Evolutionary conservation across 257 asterid species (phyloP).

Genomic region (Primulina eburnea): DNA sequence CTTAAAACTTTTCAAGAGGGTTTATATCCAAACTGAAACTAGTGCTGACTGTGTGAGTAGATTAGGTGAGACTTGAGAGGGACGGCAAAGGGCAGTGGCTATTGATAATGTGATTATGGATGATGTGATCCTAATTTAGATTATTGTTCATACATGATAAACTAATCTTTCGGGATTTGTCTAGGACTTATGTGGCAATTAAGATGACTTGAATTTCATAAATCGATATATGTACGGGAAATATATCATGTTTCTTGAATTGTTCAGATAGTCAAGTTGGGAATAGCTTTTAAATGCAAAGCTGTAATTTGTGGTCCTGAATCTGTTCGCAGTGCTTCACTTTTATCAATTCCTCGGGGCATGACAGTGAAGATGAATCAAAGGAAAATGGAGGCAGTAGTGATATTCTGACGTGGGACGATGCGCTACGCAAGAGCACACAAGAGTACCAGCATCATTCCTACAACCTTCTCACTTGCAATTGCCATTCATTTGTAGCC

Average conservation of each 20-base stretch:
- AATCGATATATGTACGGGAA: not conserved
- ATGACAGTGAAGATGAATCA: slow-evolving; percentile 34
- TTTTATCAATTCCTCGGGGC: slow-evolving; percentile 35
- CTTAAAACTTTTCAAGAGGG: too few species aligned
- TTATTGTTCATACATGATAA: not conserved
- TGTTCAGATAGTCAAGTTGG: not conserved
- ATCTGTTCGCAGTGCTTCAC: slow-evolving; percentile 49
- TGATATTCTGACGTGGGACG: slow-evolving; percentile 63
- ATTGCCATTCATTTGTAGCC: slow-evolving; percentile 94
- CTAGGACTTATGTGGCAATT: not conserved
- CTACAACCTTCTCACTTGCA: slow-evolving; percentile 88
- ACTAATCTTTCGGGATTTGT: not conserved
- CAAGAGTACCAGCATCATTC: slow-evolving; percentile 85
- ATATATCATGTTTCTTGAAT: not conserved
- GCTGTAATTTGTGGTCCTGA: slow-evolving; percentile 16
- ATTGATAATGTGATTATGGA: not conserved
- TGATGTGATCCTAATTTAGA: not conserved
- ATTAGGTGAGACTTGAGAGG: not conserved
- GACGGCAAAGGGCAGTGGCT: not conserved
- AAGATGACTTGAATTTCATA: not conserved
- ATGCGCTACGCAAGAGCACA: slow-evolving; percentile 64
- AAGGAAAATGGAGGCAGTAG: slow-evolving; percentile 30
- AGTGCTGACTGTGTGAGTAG: not conserved
- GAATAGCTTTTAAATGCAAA: not conserved
- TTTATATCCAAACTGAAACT: too few species aligned